Base-by-base conservation (phyloP, 2,329 filamentous ascomycete species). In the Diaporthe citrichinensis region DNA sequence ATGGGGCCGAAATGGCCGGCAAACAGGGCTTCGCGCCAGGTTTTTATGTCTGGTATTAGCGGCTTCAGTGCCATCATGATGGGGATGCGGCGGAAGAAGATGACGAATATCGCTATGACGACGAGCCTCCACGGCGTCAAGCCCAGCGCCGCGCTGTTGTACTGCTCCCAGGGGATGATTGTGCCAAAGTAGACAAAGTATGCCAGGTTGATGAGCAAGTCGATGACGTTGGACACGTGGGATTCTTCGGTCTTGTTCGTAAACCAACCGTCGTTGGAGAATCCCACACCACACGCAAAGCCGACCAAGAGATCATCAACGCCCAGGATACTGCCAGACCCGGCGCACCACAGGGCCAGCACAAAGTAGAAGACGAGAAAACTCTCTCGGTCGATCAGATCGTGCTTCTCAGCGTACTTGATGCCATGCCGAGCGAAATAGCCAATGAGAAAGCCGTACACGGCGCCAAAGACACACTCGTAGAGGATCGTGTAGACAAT, bases 251-350 rank as follows among this genome's bases (percentile, higher is more conserved):
- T 99, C 88, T 98, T 98, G 82, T 98, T 94, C 23, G 94, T 94
- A 81, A 99, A 99, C 97, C 97, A 99, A 78, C 97, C 97, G 82
- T 99, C 97, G 84, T 99, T 99, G 80, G 96, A 98, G 87, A 99
- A 99, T 73, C 97, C 97, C n/a, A 99, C 97, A 75, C 97, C 97
- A 73, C 94, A 95, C 20, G 96, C 93, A 81, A 99, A 99, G 53
- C 97, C 97, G 53, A 99, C 95, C 4, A 99, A 90, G 69, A 99
- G 86, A 84, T 99, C 97, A 83, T 99, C 97, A 80, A 98, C 89
- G 68, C 97, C 97, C 59, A 99, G 87, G 75, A 98, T 90, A 84
- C 95, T 95, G 41, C 97, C 97, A 0, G 96, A 96, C 25, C 97
- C 97, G 76, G 97, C 97, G 82, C 95, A 98, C 85, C 98, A 99